Conservation (phyloP, 2,329 filamentous ascomycete genomes). For the Gremmenia infestans region DNA sequence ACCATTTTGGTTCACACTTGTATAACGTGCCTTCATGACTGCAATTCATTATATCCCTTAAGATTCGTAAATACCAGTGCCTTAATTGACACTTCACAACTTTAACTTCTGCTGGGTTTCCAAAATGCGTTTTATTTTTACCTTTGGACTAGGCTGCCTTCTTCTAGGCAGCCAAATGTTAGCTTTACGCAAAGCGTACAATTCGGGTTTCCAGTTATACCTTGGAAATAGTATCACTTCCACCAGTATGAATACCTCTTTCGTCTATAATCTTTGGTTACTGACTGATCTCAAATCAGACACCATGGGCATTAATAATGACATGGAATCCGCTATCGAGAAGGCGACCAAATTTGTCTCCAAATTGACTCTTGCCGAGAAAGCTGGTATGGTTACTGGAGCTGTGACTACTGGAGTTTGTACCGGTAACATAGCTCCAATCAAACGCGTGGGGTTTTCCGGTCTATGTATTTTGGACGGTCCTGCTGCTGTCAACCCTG, state of each 20-base stretch:
- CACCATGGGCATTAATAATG: not conserved
- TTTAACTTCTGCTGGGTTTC: not conserved
- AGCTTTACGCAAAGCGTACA: not conserved
- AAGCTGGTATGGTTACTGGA: conserved; percentile 14
- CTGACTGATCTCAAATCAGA: not conserved
- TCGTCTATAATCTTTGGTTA: not conserved
- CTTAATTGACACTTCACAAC: not conserved
- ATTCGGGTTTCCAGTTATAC: not conserved
- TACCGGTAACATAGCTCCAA: conserved; percentile 17
- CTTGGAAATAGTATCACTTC: not conserved
- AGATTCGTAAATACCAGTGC: not conserved
- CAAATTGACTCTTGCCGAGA: conserved; percentile 31
- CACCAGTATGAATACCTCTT: not conserved
- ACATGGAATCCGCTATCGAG: conserved; percentile 49
- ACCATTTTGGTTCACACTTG: too few species aligned
- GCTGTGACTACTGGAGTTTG: conserved; percentile 3
- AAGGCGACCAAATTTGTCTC: conserved; percentile 65
- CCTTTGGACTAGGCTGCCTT: not conserved
- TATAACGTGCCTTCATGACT: too few species aligned
- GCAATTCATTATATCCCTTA: too few species aligned
- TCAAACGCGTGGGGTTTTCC: conserved; percentile 9
- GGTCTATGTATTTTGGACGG: conserved; percentile 19
- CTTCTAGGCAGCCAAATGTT: not conserved
- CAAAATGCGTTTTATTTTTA: not conserved
- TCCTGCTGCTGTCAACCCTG: conserved; percentile 30